Base-by-base conservation (phyloP, 2,329 filamentous ascomycete species). In the Pyrenophora tritici-repentis region DNA sequence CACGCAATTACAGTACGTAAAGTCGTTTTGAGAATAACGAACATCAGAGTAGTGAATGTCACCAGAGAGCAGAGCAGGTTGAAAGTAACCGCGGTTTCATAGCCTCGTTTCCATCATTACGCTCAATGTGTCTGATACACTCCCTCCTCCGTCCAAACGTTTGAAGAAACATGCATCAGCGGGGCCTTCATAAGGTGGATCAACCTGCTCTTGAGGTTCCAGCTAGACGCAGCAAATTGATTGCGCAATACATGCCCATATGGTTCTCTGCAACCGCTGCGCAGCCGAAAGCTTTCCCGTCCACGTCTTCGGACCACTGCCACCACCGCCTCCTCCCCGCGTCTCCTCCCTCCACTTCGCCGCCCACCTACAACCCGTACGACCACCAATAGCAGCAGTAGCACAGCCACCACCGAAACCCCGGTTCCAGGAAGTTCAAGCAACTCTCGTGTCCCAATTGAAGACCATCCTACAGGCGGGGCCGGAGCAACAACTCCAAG, bases 231-330 rank as follows among this genome's bases (percentile, higher is more conserved):
- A 47, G 32, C n/a, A 6, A 22, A 13, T 10, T 10, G 24, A 42
- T 43, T 51, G 43, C 43, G 47, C 18, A 34, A 47, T 16, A 47
- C 2, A 10, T 29, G n/a, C 33, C 14, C 7, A 53, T 5, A 53
- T 53, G 50, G 50, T 53, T 35, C 50, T 53, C 22, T 53, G 50
- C 40, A 41, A 53, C 13, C 36, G 32, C 31, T 53, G 50, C 40
- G 41, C 40, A 22, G 50, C 45, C 26, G 45, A 43, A 37, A 31
- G 44, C 26, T 22, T n/a, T 14, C 40, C 10, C 39, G 32, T 40
- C 35, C 35, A 26, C 24, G 24, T 44, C 22, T 12, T n/a, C n/a
- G 40, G 35, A 40, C 50, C 45, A 16, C 38, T 14, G 6, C 26
- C 26, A 29, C 26, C 26, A 29, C 26, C 26, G 10, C 26, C 26